Base-by-base conservation (phyloP, 2,329 filamentous ascomycete species). In the Magnaporthales sp. region DNA sequence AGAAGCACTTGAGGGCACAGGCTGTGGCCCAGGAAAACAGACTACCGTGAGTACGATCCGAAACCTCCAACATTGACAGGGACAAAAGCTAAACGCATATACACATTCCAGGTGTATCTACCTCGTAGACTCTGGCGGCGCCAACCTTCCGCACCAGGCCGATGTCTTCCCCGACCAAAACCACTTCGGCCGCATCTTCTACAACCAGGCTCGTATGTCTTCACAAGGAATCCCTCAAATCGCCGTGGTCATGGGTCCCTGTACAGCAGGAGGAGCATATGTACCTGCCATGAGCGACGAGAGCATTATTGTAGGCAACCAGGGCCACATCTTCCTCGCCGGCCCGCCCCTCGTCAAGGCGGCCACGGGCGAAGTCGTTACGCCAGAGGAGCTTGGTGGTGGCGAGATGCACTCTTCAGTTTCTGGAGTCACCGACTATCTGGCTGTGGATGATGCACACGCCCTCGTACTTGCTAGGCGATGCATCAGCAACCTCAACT, bases 221-320 rank as follows among this genome's bases (percentile, higher is more conserved):
- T 86, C 90, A 1, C 80, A 89, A 71, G 92, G 93, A 4, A 96
- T 98, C 69, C 94, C 94, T 1, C 94, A 98, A 75, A 91, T 99
- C 71, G 89, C 92, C 10, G 92, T 97, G 2, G 94, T 99, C 62
- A 97, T 99, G 94, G 94, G 94, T 0, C 91, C 94, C 60, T 99
- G 95, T 79, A 99, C 95, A 0, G 94, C 94, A 1, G 94, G 94
- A 64, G 94, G 94, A 63, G 94, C 94, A 27, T 98, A 99, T 76
- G 93, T 98, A 11, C 94, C 94, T 11, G 92, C 92, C 73, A 98
- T 99, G 94, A 94, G 91, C 68, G 95, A 98, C 76, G 95, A 98
- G 83, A 93, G 88, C 75, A 97, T 99, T 77, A 98, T 99, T 70
- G 64, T 66, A 8, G 88, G 92, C 74, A 90, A 93, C 65, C 93